These are phyloP conservation scores for Aspergillus nanangensis DNA, from an alignment of 495 filamentous ascomycete genomes.

Conservation along the genomic window DNA sequence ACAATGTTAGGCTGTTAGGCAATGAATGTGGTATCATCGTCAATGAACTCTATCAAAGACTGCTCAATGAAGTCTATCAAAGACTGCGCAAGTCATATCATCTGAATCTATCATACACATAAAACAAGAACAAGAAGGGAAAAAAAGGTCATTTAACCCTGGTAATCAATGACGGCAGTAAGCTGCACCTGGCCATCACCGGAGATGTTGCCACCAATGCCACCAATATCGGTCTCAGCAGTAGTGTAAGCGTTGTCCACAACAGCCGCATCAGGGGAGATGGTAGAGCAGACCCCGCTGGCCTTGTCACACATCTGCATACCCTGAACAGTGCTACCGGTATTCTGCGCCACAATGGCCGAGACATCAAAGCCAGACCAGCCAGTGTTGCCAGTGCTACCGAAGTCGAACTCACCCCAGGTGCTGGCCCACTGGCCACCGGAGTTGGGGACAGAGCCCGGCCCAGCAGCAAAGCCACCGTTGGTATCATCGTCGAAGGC, in stretches of 20 bases:
- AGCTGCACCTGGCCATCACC: slow-evolving; percentile 5
- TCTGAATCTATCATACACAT: too few species aligned
- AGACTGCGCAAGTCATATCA: too few species aligned
- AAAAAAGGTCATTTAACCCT: not conserved
- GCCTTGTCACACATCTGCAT: slow-evolving; percentile 30
- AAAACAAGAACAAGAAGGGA: too few species aligned
- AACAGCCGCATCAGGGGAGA: slow-evolving; percentile 18
- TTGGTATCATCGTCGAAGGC: slow-evolving; percentile 43
- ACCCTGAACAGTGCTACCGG: slow-evolving; percentile 21
- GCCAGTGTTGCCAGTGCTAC: slow-evolving; percentile 25
- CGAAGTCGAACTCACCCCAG: slow-evolving; percentile 41
- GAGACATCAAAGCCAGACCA: slow-evolving; percentile 41
- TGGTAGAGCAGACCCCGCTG: slow-evolving; percentile 22
- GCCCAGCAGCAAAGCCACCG: slow-evolving; percentile 28
- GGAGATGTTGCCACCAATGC: slow-evolving; percentile 35
- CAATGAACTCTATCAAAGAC: too few species aligned
- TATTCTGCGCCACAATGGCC: slow-evolving; percentile 29
- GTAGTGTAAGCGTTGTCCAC: slow-evolving; percentile 33
- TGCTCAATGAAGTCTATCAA: too few species aligned
- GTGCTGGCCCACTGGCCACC: slow-evolving; percentile 28
- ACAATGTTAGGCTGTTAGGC: too few species aligned
- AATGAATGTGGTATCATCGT: too few species aligned
- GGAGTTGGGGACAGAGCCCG: slow-evolving; percentile 28
- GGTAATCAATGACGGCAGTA: not conserved
- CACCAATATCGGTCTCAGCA: slow-evolving; percentile 28